Base-by-base conservation (phyloP, 83 land plant genomes). In the Thuja plicata region DNA sequence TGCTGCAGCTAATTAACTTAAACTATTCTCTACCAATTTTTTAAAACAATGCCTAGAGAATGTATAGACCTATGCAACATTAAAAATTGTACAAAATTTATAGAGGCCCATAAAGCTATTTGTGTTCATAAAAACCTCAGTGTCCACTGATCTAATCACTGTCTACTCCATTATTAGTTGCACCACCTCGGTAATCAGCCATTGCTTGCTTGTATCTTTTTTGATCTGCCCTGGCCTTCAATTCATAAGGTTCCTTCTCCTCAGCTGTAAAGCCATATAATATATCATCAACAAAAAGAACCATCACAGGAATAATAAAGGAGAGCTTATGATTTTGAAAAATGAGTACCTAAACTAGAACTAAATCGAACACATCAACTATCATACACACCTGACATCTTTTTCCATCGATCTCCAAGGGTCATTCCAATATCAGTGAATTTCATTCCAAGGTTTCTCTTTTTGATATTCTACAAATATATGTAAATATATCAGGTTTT, bases 361-460 rank as follows among this genome's bases (percentile, higher is more conserved):
- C 43, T 71, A 8, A 24, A 27, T 7, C 9, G 8, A 27, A 27
- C 73, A 66, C 30, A 24, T 27, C 10, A 30, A 40, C 88, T 50
- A 11, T 19, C n/a, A 27, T 21, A 38, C 89, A 34, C 91, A 92
- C 93, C 90, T 66, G 93, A 89, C 93, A 93, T 89, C 37, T 86
- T 92, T 54, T 91, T 92, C 94, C 94, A 93, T 81, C 88, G 89
- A 76, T 93, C 94, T 50, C 94, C 94, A 90, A 93, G 87, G 12
- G 88, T 40, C 85, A 84, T 92, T 57, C 89, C 94, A 30, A 90
- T 54, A 40, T 93, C 94, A 45, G 87, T 73, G 48, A 93, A 93
- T 5, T 55, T 13, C 89, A 92, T 73, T 40, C 87, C 87, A 41
- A 94, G 94, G 60, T 87, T 92, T 78, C 81, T 89, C 86, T 81